A percentile compares a stretch with the other conserved stretches of the same genome.
Conservation (phyloP, 2,329 filamentous ascomycete genomes). For the Botrytis galanthina region DNA sequence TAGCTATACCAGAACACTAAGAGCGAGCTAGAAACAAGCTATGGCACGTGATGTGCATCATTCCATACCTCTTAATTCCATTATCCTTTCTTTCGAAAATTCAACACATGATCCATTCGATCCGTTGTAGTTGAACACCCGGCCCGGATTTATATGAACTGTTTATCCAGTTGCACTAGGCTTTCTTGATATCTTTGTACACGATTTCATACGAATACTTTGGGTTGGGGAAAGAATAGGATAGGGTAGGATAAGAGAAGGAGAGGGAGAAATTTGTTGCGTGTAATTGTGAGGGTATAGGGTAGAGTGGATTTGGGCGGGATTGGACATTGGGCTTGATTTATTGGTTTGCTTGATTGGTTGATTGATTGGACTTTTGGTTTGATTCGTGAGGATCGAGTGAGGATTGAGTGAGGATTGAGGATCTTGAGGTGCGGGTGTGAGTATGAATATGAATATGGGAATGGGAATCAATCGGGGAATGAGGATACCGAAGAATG, state of each 20-base stretch:
- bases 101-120: background rate
- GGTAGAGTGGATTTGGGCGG: background rate
- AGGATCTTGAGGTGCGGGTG: background rate
- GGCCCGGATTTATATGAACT: background rate
- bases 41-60: background rate
- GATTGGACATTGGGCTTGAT: background rate
- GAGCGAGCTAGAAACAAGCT: background rate
- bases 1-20: too few species aligned
- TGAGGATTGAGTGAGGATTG: background rate
- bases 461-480: background rate
- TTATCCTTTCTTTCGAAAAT: background rate
- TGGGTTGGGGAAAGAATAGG: too few species aligned
- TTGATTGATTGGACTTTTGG: background rate
- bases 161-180: too few species aligned
- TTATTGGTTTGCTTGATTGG: background rate
- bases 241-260: too few species aligned
- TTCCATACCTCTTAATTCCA: background rate
- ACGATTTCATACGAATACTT: too few species aligned
- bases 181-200: too few species aligned
- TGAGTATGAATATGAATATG: background rate
- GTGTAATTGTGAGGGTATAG: too few species aligned
- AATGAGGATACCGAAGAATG: background rate
- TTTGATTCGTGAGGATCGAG: background rate
- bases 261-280: too few species aligned
- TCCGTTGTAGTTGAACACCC: background rate